A percentile compares a stretch with the other conserved stretches of the same genome.
These are phyloP conservation scores for Starmerella floricola DNA, from an alignment of 805 yeast species.

Conservation along the genomic window DNA sequence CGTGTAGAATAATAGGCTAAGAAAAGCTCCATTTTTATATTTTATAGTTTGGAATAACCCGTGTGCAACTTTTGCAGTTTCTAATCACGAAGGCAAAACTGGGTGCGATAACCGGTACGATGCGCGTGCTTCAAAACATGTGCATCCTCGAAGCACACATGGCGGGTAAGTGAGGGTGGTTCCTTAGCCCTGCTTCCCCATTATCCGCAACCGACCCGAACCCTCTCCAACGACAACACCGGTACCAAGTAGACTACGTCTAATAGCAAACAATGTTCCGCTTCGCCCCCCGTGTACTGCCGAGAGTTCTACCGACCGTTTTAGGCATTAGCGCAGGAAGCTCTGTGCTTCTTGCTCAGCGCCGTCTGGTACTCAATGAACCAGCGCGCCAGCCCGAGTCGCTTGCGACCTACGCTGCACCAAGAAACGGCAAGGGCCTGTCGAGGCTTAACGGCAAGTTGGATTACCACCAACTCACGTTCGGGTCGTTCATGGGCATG, in stretches of 20 bases:
- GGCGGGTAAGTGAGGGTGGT: too few relatives aligned
- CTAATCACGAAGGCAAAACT: too few relatives aligned
- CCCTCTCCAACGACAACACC: too few relatives aligned
- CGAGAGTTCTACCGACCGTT: slow-evolving; percentile 9
- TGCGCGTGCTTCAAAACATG: too few relatives aligned
- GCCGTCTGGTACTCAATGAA: slow-evolving; percentile 11
- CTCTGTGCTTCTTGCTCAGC: slow-evolving; percentile 3
- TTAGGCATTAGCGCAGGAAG: slow-evolving; percentile 10
- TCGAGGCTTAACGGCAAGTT: slow-evolving; percentile 26
- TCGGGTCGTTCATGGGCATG: slow-evolving; percentile 53
- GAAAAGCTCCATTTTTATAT: background rate
- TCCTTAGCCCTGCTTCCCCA: background rate
- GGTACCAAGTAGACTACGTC: too few relatives aligned
- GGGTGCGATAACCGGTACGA: too few relatives aligned
- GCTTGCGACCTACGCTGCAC: slow-evolving; percentile 15
- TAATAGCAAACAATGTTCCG: slow-evolving; percentile 6
- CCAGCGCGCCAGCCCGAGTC: slow-evolving; percentile 15
- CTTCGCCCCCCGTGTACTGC: slow-evolving; percentile 1
- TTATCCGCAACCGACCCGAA: too few relatives aligned
- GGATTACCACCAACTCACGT: slow-evolving; percentile 49
- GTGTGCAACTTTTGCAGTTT: too few relatives aligned
- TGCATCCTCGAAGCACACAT: too few relatives aligned
- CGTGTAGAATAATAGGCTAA: background rate
- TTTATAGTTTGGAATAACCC: background rate
- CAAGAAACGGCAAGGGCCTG: slow-evolving; percentile 15